phyloP scores from a whole-genome alignment of 306 rosid species.

The Cucurbita argyrosperma region DNA sequence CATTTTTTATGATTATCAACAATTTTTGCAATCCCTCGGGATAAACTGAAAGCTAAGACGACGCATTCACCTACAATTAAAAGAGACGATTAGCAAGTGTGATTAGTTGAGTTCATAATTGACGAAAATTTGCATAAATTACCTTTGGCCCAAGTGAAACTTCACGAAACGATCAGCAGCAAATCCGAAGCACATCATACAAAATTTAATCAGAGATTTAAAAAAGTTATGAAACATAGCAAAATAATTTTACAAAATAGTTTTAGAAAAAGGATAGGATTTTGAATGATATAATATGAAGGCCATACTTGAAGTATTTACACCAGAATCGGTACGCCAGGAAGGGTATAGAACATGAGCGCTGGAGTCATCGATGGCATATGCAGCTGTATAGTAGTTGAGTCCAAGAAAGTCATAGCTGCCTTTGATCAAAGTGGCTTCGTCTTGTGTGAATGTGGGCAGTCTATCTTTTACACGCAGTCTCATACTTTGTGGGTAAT shows the following conservation, averaged over 20 bases:
- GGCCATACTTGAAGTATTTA: constrained; percentile 1
- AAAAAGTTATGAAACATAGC: too few relatives aligned
- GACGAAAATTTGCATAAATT: not conserved
- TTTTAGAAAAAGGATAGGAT: too few relatives aligned
- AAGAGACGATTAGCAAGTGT: not conserved
- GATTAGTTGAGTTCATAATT: too few relatives aligned
- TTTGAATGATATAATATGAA: not conserved
- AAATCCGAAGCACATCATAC: not conserved
- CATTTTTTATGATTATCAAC: not conserved
- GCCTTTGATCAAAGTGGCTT: constrained; percentile 4
- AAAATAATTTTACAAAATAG: too few relatives aligned
- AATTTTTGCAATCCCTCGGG: not conserved
- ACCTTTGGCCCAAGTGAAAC: not conserved
- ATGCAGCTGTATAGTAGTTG: constrained; percentile 15
- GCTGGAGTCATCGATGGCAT: constrained; percentile 5
- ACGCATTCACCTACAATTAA: not conserved
- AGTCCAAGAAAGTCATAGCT: constrained; percentile 8
- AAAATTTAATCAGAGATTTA: not conserved
- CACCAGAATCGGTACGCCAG: constrained; percentile 13
- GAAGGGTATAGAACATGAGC: not conserved
- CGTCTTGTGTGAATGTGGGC: constrained; percentile 13
- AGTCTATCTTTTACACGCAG: constrained; percentile 12
- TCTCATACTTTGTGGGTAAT: constrained; percentile 19
- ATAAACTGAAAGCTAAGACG: not conserved
- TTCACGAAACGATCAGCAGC: not conserved